These are phyloP conservation scores for Plantago coronopus DNA, from an alignment of 305 asterid genomes.

Conservation along the genomic window DNA sequence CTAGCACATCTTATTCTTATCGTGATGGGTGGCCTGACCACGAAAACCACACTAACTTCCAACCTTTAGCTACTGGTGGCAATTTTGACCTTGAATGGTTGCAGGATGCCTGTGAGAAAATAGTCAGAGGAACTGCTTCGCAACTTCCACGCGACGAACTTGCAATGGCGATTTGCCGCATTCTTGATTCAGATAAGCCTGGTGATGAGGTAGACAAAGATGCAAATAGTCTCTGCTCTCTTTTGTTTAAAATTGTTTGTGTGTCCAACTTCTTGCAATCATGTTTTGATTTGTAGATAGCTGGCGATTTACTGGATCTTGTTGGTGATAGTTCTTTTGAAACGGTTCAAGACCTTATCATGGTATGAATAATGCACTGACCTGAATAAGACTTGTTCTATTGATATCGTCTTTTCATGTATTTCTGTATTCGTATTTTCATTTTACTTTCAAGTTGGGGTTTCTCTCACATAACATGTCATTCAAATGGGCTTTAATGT, in stretches of 20 bases:
- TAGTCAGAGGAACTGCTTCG: conserved; percentile 64
- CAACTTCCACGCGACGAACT: conserved; percentile 89
- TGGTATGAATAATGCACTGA: conserved; percentile 41
- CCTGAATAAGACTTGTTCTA: conserved; percentile 14
- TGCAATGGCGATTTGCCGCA: conserved; percentile 91
- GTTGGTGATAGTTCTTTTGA: conserved; percentile 93
- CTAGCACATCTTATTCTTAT: conserved; percentile 34
- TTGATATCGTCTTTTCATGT: neutral
- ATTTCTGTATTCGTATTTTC: neutral
- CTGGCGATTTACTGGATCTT: conserved; percentile 93
- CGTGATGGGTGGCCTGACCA: conserved; percentile 42
- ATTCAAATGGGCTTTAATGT: no score
- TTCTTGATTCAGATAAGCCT: conserved; percentile 91
- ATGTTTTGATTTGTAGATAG: conserved; percentile 50
- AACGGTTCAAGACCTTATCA: conserved; percentile 85
- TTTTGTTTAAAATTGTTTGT: conserved; percentile 17
- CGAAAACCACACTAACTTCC: conserved; percentile 32
- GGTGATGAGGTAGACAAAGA: conserved; percentile 76
- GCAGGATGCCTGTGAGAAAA: conserved; percentile 74
- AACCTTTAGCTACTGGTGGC: conserved; percentile 35
- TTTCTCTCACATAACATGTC: no score
- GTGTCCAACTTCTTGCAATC: conserved; percentile 21
- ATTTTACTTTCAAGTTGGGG: no score
- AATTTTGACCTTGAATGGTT: conserved; percentile 80
- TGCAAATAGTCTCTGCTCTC: conserved; percentile 20